Conservation (phyloP, 306 rosid genomes). For the Cucurbita moschata region DNA sequence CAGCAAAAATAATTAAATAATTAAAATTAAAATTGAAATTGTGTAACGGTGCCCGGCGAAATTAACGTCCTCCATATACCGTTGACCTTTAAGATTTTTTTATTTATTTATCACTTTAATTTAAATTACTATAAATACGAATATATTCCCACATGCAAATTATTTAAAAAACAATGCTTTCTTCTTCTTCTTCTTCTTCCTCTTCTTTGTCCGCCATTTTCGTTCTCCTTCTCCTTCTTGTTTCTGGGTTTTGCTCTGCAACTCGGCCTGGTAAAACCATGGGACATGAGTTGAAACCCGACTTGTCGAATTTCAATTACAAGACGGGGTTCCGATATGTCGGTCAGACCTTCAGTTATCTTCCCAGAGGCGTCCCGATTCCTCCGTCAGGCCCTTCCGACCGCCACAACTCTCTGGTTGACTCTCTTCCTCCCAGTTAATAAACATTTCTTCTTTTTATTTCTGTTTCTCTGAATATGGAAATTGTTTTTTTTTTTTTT, state of each 20-base stretch:
- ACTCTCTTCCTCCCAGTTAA: slow-evolving; percentile 43
- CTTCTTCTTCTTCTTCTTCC: not conserved
- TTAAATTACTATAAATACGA: not conserved
- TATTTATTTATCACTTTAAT: too few species aligned
- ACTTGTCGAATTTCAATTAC: slow-evolving; percentile 6
- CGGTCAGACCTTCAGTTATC: slow-evolving; percentile 44
- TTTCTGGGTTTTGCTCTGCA: slow-evolving; percentile 36
- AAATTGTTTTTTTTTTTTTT: not conserved
- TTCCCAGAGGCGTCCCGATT: slow-evolving; percentile 53
- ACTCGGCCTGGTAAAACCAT: slow-evolving; percentile 36
- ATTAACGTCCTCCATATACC: not conserved
- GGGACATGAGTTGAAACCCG: not conserved
- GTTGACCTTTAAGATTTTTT: not conserved
- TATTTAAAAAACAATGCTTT: not conserved
- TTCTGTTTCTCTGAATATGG: too few species aligned
- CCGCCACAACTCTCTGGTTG: slow-evolving; percentile 52
- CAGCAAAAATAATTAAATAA: too few species aligned
- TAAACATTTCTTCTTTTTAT: too few species aligned
- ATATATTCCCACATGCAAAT: not conserved
- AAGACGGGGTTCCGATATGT: slow-evolving; percentile 9
- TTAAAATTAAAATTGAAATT: too few species aligned
- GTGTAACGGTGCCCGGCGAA: not conserved
- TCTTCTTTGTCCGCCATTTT: not conserved
- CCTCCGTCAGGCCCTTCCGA: slow-evolving; percentile 90
- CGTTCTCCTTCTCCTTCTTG: slow-evolving; percentile 25